Percentiles rank a stretch among this genome's conserved stretches.
phyloP scores from a whole-genome alignment of 2,329 filamentous ascomycete species.

The Trichoderma sp. region DNA sequence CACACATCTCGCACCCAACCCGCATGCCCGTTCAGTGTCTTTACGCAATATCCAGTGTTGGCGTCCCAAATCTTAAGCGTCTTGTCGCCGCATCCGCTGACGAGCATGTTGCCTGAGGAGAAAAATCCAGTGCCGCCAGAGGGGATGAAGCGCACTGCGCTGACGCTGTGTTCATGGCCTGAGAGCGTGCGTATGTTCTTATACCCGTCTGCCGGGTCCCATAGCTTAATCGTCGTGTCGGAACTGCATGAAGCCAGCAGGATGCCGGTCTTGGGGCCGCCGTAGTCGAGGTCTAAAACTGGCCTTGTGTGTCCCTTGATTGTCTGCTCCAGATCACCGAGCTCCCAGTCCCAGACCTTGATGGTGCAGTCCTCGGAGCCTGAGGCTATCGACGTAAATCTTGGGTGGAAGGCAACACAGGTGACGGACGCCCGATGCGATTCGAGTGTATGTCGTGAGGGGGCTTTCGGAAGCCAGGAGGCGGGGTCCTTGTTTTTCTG shows the following conservation, averaged over 20 bases:
- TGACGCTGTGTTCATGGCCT: slow-evolving; percentile 91
- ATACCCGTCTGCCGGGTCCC: slow-evolving; percentile 90
- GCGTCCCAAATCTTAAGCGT: slow-evolving; percentile 90
- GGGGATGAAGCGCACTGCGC: slow-evolving; percentile 83
- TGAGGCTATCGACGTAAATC: slow-evolving; percentile 87
- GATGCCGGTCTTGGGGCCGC: slow-evolving; percentile 65
- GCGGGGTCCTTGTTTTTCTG: slow-evolving; percentile 79
- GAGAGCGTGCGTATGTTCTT: slow-evolving; percentile 91
- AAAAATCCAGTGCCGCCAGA: slow-evolving; percentile 77
- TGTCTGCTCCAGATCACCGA: slow-evolving; percentile 85
- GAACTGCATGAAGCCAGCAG: slow-evolving; percentile 70
- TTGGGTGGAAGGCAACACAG: slow-evolving; percentile 89
- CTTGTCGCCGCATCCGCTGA: slow-evolving; percentile 83
- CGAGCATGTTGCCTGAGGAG: slow-evolving; percentile 77
- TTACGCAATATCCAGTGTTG: slow-evolving; percentile 87
- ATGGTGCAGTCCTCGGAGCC: slow-evolving; percentile 94
- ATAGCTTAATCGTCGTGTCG: slow-evolving; percentile 91
- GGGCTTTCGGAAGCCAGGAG: slow-evolving; percentile 82
- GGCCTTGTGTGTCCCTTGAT: slow-evolving; percentile 90
- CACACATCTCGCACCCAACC: slow-evolving; percentile 92
- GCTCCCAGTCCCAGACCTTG: slow-evolving; percentile 97
- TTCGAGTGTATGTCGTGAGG: slow-evolving; percentile 78
- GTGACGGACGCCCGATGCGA: slow-evolving; percentile 80
- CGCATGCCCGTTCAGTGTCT: slow-evolving; percentile 81
- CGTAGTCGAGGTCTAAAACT: slow-evolving; percentile 86